These are phyloP conservation scores for Wallacemonas collosoma DNA, from an alignment of 208 protist species.

Conservation along the genomic window DNA sequence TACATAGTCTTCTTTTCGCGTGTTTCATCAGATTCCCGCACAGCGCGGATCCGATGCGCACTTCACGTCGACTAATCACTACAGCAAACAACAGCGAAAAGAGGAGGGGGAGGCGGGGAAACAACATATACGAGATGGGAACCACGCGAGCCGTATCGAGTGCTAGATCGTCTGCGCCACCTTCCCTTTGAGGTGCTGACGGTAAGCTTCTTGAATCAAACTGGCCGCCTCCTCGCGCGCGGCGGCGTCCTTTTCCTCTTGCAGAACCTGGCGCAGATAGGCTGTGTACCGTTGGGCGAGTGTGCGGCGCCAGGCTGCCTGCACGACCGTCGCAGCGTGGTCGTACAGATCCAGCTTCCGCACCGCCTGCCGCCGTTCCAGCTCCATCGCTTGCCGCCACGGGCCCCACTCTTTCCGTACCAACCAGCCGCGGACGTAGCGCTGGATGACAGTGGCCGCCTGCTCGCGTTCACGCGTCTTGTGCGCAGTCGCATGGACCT, in stretches of 20 bases:
- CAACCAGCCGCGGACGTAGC: constrained; percentile 63
- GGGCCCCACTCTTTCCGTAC: constrained; percentile 58
- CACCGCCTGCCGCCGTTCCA: constrained; percentile 36
- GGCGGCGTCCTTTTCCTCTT: constrained; percentile 23
- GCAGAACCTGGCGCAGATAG: constrained; percentile 22
- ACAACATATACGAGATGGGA: too few species aligned
- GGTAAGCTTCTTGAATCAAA: constrained; percentile 70
- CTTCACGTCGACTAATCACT: too few species aligned
- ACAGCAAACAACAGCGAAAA: too few species aligned
- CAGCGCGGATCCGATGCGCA: too few species aligned
- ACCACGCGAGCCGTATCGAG: not conserved
- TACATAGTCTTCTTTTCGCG: not conserved
- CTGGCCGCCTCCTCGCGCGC: constrained; percentile 58
- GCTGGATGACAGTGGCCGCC: constrained; percentile 68
- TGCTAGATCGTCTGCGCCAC: constrained; percentile 9
- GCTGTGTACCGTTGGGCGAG: constrained; percentile 26
- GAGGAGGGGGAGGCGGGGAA: too few species aligned
- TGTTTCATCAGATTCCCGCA: too few species aligned
- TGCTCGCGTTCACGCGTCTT: constrained; percentile 30
- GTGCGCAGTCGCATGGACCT: constrained; percentile 27
- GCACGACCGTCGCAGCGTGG: constrained; percentile 59
- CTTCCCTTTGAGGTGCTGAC: not conserved
- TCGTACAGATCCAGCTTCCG: constrained; percentile 50
- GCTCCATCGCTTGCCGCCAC: constrained; percentile 32
- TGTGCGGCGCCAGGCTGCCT: constrained; percentile 77